Evolutionary conservation across 2,329 filamentous ascomycete species (phyloP).

Genomic region (Lachnellula occidentalis): DNA sequence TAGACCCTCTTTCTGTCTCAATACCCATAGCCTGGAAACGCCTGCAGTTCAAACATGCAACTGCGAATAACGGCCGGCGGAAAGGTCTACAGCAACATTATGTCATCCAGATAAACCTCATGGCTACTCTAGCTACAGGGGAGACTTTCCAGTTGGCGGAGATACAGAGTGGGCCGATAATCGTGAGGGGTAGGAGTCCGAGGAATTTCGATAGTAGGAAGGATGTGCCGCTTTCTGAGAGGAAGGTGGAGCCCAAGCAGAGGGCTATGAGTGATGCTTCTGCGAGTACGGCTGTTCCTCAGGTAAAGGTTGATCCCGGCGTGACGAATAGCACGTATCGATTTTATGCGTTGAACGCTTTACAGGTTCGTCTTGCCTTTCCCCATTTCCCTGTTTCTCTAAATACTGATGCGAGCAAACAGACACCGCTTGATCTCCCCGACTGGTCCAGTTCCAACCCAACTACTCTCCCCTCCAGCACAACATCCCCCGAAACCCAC

Average conservation of each 20-base stretch:
- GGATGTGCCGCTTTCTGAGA: constrained; percentile 61
- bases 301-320: constrained; percentile 26
- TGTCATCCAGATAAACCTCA: constrained; percentile 75
- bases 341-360: constrained; percentile 26
- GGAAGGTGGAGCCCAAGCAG: constrained; percentile 26
- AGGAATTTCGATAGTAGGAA: constrained; percentile 91
- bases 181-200: constrained; percentile 86
- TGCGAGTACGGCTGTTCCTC: constrained; percentile 7
- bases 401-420: background rate
- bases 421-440: constrained; percentile 27
- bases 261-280: constrained; percentile 23
- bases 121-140: constrained; percentile 63
- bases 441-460: constrained; percentile 20
- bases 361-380: constrained; percentile 21
- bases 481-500: constrained; percentile 9
- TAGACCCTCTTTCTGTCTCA: constrained; percentile 73
- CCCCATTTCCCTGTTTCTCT: too few species aligned
- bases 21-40: constrained; percentile 90
- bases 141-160: constrained; percentile 74
- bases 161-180: constrained; percentile 86
- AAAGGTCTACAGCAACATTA: constrained; percentile 97
- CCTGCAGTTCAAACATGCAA: constrained; percentile 91
- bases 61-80: constrained; percentile 88
- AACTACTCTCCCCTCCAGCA: constrained; percentile 5
- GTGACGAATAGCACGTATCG: constrained; percentile 19